These are phyloP conservation scores for Cryphonectria naterciae DNA, from an alignment of 2,329 filamentous ascomycete genomes.

Conservation along the genomic window DNA sequence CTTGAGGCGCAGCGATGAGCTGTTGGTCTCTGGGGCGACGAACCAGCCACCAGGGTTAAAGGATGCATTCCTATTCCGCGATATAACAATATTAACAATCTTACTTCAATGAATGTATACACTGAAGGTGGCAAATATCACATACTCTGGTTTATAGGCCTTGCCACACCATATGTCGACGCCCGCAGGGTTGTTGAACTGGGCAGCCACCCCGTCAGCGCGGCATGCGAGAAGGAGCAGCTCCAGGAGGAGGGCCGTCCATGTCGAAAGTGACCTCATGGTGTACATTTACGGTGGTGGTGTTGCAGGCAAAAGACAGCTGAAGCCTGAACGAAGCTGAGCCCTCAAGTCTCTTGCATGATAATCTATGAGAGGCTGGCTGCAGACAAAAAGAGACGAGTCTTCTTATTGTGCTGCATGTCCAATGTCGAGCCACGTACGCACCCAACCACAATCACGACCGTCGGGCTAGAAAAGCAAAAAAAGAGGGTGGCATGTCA, in stretches of 20 bases:
- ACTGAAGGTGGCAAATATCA: neutral
- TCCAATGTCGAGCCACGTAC: neutral
- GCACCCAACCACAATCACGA: neutral
- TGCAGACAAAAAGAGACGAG: neutral
- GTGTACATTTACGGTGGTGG: neutral
- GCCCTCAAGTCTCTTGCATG: neutral
- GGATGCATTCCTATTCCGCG: slow-evolving; percentile 43
- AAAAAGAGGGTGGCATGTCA: neutral
- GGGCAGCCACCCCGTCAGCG: slow-evolving; percentile 3
- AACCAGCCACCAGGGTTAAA: slow-evolving; percentile 54
- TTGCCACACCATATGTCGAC: slow-evolving; percentile 30
- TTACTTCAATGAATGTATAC: neutral
- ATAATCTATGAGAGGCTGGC: neutral
- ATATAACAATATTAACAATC: neutral
- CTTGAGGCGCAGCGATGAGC: slow-evolving; percentile 45
- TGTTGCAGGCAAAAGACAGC: neutral
- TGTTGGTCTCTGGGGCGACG: slow-evolving; percentile 41
- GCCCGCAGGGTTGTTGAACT: slow-evolving; percentile 29
- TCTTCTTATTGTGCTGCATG: slow-evolving; percentile 3
- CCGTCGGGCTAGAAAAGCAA: neutral
- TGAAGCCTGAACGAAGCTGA: neutral
- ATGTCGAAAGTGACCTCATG: slow-evolving; percentile 9
- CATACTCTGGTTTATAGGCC: slow-evolving; percentile 25
- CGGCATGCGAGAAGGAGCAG: slow-evolving; percentile 5
- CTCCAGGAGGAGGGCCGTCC: slow-evolving; percentile 13